phyloP scores from a whole-genome alignment of 23 red algal species.

The Chondrus crispus region DNA sequence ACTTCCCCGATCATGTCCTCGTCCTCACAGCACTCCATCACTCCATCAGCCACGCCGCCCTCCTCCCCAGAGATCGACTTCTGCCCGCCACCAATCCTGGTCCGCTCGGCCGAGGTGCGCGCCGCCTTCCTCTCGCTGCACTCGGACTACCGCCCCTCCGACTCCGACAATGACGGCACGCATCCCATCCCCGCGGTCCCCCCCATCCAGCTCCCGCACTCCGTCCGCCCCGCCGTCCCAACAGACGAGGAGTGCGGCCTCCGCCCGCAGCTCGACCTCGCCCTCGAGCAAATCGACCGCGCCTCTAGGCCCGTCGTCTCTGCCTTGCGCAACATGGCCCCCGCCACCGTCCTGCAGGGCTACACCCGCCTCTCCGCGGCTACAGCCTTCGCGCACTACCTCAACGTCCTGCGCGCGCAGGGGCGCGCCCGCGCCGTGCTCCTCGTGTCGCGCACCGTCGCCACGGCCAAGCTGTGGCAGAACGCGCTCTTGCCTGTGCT shows the following conservation, averaged over 20 bases:
- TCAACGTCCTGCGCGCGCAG: neutral
- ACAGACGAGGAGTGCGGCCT: conserved; percentile 22
- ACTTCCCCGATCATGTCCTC: too few relatives aligned
- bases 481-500: neutral
- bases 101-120: too few relatives aligned
- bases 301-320: neutral
- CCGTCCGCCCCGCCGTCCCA: neutral
- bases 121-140: too few relatives aligned
- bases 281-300: neutral
- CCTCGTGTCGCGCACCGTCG: neutral
- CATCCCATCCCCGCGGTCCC: neutral
- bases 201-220: neutral
- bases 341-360: neutral
- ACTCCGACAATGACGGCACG: too few relatives aligned
- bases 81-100: too few relatives aligned
- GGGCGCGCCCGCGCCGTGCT: conserved; percentile 11
- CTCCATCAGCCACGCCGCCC: too few relatives aligned
- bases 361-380: neutral
- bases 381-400: neutral
- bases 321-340: neutral
- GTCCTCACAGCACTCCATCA: too few relatives aligned
- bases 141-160: too few relatives aligned
- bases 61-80: too few relatives aligned
- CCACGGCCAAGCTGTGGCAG: conserved; percentile 2
- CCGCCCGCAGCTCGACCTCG: neutral